A percentile compares a stretch with the other conserved stretches of the same genome.
Conservation (phyloP, 148 eudicot genomes). For the Rhododendron henanense region DNA sequence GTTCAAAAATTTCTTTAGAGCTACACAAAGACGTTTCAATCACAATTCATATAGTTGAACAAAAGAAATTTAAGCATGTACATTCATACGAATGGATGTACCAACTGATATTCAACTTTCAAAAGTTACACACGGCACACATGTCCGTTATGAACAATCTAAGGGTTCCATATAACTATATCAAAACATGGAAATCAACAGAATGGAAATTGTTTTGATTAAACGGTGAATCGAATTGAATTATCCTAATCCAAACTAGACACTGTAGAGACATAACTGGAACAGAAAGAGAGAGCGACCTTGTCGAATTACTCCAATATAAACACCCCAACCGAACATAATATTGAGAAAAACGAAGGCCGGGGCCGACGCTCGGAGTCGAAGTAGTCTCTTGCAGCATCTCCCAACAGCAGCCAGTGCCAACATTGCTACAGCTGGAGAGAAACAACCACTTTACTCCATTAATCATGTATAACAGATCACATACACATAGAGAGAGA, state of each 20-base stretch:
- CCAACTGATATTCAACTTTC: background rate
- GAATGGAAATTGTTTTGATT: no score
- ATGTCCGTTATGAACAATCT: no score
- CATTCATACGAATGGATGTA: background rate
- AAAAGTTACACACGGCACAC: no score
- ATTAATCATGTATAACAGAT: background rate
- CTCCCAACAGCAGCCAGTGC: conserved; percentile 32
- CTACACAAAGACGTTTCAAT: background rate
- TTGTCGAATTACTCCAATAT: conserved; percentile 36
- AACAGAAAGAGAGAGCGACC: conserved; percentile 24
- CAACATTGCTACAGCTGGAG: conserved; percentile 36
- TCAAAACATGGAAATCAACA: no score
- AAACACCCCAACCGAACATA: conserved; percentile 51
- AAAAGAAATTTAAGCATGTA: background rate
- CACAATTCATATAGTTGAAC: background rate
- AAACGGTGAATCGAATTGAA: no score
- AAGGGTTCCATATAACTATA: no score
- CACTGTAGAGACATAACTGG: background rate
- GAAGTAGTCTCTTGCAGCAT: conserved; percentile 29
- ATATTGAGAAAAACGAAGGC: conserved; percentile 58
- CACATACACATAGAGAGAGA: background rate
- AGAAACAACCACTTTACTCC: background rate
- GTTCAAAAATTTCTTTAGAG: background rate
- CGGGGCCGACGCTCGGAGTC: conserved; percentile 68
- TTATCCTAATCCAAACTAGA: background rate